A percentile compares a stretch with the other conserved stretches of the same genome.
phyloP scores from a whole-genome alignment of 1,139 yeast genomes.

The Candida labiduridarum region DNA sequence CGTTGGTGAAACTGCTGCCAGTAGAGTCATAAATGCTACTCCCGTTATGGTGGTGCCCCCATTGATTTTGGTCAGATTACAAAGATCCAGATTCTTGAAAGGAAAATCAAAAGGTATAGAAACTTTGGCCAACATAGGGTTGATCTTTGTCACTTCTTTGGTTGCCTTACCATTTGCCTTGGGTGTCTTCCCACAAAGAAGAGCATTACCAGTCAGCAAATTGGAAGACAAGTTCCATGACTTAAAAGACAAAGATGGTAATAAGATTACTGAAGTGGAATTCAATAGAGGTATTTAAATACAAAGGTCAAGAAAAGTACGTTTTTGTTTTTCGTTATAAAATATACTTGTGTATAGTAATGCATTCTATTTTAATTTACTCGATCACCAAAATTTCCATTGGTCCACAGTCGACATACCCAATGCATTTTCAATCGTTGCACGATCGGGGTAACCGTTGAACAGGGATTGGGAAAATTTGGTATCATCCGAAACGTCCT shows the following conservation, averaged over 20 bases:
- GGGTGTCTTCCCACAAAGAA: slow-evolving; percentile 92
- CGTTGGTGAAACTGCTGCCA: slow-evolving; percentile 95
- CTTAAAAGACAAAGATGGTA: slow-evolving; percentile 65
- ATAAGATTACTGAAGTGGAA: slow-evolving; percentile 61
- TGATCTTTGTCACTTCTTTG: slow-evolving; percentile 83
- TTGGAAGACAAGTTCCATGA: slow-evolving; percentile 67
- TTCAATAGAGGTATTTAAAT: slow-evolving; percentile 88
- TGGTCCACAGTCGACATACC: slow-evolving; percentile 43
- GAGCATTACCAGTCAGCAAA: slow-evolving; percentile 55
- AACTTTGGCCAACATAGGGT: slow-evolving; percentile 74
- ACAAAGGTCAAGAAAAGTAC: slow-evolving; percentile 1
- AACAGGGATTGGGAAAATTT: slow-evolving; percentile 30
- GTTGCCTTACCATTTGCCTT: slow-evolving; percentile 91
- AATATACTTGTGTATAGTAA: background rate
- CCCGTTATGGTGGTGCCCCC: slow-evolving; percentile 98
- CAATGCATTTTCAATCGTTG: slow-evolving; percentile 49
- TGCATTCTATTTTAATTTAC: slow-evolving; percentile 3
- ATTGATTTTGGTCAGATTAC: slow-evolving; percentile 73
- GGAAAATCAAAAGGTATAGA: slow-evolving; percentile 68
- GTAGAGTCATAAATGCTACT: slow-evolving; percentile 93
- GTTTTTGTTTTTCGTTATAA: background rate
- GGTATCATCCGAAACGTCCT: slow-evolving; percentile 19
- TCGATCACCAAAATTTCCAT: slow-evolving; percentile 63
- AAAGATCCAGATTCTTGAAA: slow-evolving; percentile 60
- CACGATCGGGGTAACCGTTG: slow-evolving; percentile 37